Evolutionary conservation across 2,329 filamentous ascomycete species (phyloP), one percentile per base, ranked within the genome.

Genomic region (Rutstroemia sp.): DNA sequence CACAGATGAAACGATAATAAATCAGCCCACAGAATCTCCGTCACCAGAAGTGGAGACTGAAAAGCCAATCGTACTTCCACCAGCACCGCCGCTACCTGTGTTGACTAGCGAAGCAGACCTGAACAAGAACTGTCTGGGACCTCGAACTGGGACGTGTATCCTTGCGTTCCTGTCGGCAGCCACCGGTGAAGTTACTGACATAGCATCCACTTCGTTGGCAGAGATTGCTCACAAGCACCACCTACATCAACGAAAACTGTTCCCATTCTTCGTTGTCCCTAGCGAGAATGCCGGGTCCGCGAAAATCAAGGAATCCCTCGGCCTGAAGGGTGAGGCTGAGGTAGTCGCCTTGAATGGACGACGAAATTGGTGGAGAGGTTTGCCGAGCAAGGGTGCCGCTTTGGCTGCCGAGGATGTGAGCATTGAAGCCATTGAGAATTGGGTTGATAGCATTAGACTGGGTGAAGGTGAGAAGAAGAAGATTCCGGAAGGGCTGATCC

Each of bases 361-460:
- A 66, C 84, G 91, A 54, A 80, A 81, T 44, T 99, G 94, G 94
- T 95, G 86, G 82, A 86, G 87, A 65, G 81, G 80, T 57, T 94
- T 89, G 70, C 6, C 66, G 47, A 48, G 57, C 9, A 42, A 45
- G 10, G 62, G 58, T 2, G 53, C 56, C 5, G 52, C 46, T 16
- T 30, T 65, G 2, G 74, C 80, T 45, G 62, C 61, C 4, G 70
- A 73, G 8, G 70, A 73, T 16, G 84, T 83, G 46, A 81, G 80
- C 54, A 68, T 77, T 23, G 76, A 80, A 54, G 80, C 78, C 25
- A 75, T 99, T 30, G 89, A 96, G 73, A 75, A 76, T 60, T 99
- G 92, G 90, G 82, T 99, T 58, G 94, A 99, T 67, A 79, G 82
- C n/a, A 90, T 97, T 60, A 85, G 90, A 39, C 80, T 99, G 77